Base-by-base conservation (phyloP, 495 filamentous ascomycete species). In the Parachaetomium inaequale region DNA sequence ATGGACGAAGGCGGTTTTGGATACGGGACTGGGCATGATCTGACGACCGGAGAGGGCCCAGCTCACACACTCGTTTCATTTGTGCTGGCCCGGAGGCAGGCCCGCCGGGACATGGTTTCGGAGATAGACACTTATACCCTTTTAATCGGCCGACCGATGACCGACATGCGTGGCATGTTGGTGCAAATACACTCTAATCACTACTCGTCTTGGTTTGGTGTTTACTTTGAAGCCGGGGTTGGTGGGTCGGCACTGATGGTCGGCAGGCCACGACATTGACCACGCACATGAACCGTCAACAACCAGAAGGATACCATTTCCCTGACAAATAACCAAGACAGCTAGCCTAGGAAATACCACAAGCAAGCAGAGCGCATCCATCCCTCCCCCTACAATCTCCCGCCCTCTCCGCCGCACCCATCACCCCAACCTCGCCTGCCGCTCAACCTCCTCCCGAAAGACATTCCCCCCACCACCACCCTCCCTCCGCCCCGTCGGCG, bases 391-490 rank as follows among this genome's bases (percentile, higher is more conserved):
- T n/a, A 43, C 21, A 28, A 19, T 14, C 26, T 17, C 2, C n/a
- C 12, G 25, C 6, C 7, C 42, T 45, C 14, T 25, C n/a, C 29
- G 15, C 0, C 31, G n/a, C 28, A 11, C 6, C 32, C 2, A 52
- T 65, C 47, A 67, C 19, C 55, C 26, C 56, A 65, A 29, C 55
- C 63, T 56, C 54, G 65, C 67, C 64, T 75, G 73, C 47, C 72
- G 51, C 64, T 63, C 62, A 26, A 75, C 15, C 70, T 75, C 73
- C 50, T 74, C 73, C 19, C 72, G 56, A 58, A 75, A 75, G 23
- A 75, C 70, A 53, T 75, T 75, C 60, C 61, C 50, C 63, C 62
- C 51, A 54, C 6, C 51, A 54, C 6, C 51, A 38, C 29, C 51
- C 7, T 32, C 32, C 26, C 25, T 58, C 38, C 47, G 32, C 29